Evolutionary conservation across 2,329 filamentous ascomycete genomes (phyloP).

Genomic region (Stachybotrys chartarum): DNA sequence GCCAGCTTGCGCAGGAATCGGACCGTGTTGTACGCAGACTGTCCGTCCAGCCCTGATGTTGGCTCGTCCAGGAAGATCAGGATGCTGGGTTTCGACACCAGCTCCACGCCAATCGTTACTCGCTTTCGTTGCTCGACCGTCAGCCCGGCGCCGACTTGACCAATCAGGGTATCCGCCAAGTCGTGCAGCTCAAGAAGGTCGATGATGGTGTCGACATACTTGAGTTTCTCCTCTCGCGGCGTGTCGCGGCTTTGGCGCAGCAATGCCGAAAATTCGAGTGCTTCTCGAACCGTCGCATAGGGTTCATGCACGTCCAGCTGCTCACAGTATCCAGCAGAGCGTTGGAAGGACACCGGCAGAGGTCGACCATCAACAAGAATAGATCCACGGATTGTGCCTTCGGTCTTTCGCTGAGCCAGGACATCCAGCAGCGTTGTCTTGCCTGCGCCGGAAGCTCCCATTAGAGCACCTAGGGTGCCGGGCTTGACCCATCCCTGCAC

Average conservation of each 20-base stretch:
- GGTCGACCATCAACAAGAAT: conserved; percentile 70
- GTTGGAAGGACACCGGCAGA: conserved; percentile 67
- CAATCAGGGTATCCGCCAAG: conserved; percentile 41
- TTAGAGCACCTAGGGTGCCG: conserved; percentile 70
- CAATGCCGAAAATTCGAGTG: conserved; percentile 65
- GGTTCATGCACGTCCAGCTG: conserved; percentile 74
- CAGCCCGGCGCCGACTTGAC: conserved; percentile 41
- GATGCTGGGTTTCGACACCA: conserved; percentile 47
- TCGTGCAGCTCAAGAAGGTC: conserved; percentile 48
- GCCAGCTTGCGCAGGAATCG: conserved; percentile 58
- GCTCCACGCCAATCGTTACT: conserved; percentile 48
- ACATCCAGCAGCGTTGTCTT: conserved; percentile 83
- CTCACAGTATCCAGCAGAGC: conserved; percentile 73
- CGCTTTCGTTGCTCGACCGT: conserved; percentile 35
- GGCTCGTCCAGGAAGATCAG: conserved; percentile 52
- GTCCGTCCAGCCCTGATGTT: conserved; percentile 55
- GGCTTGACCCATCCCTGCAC: conserved; percentile 82
- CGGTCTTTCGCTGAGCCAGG: conserved; percentile 70
- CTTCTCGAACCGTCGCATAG: conserved; percentile 68
- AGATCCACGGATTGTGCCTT: conserved; percentile 67
- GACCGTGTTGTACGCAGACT: conserved; percentile 56
- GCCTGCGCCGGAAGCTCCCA: conserved; percentile 75
- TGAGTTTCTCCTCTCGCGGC: conserved; percentile 60
- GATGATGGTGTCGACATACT: conserved; percentile 73
- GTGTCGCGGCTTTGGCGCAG: conserved; percentile 63